Evolutionary conservation across 208 protist species (phyloP).

Genomic region (Trypanosoma avium): DNA sequence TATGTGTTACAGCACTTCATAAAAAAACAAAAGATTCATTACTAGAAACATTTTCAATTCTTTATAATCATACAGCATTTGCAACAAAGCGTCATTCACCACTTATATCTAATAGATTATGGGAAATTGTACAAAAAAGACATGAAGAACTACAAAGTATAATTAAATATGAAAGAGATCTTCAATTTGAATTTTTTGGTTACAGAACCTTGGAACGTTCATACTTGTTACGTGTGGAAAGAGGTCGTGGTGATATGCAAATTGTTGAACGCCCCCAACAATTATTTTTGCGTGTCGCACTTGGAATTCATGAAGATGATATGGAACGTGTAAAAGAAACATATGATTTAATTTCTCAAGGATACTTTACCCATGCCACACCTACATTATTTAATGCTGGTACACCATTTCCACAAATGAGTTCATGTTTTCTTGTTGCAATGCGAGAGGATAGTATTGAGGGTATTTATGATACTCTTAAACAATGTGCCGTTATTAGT

Average conservation of each 20-base stretch:
- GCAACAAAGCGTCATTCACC: slow-evolving; percentile 75
- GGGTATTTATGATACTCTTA: slow-evolving; percentile 99
- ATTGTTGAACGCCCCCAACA: slow-evolving; percentile 99
- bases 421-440: slow-evolving; percentile 97
- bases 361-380: slow-evolving; percentile 98
- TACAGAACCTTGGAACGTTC: slow-evolving; percentile 99
- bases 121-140: slow-evolving; percentile 83
- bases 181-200: slow-evolving; percentile 99
- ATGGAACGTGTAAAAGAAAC: slow-evolving; percentile 94
- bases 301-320: slow-evolving; percentile 96
- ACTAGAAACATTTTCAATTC: slow-evolving; percentile 83
- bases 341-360: slow-evolving; percentile 95
- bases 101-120: slow-evolving; percentile 94
- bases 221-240: slow-evolving; percentile 97
- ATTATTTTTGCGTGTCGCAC: slow-evolving; percentile 98
- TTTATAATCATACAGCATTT: slow-evolving; percentile 92
- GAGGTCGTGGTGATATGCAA: slow-evolving; percentile 44
- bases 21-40: slow-evolving; percentile 94
- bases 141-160: slow-evolving; percentile 85
- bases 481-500: slow-evolving; percentile 97
- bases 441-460: slow-evolving; percentile 99
- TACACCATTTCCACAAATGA: slow-evolving; percentile 96
- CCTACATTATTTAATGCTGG: slow-evolving; percentile 99
- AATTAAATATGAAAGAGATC: slow-evolving; percentile 95
- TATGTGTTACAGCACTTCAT: slow-evolving; percentile 97